phyloP scores from a whole-genome alignment of 192 early-diverging fungal species.

The Rhizophagus sp. region DNA sequence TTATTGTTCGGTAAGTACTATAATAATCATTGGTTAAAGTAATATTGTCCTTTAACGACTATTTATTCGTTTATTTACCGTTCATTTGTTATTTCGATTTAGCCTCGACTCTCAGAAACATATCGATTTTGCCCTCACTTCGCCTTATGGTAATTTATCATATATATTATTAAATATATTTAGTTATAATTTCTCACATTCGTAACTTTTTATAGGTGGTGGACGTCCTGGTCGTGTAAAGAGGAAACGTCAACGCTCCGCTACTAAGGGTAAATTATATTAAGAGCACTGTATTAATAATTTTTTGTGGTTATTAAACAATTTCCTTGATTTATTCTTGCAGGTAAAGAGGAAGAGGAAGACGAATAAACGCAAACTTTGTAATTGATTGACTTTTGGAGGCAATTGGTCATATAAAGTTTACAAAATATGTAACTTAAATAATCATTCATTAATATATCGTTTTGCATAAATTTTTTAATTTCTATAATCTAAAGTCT shows the following conservation, averaged over 20 bases:
- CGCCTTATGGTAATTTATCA: slow-evolving; percentile 87
- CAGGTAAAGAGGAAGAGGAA: slow-evolving; percentile 29
- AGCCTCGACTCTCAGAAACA: slow-evolving; percentile 61
- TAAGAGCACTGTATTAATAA: background rate
- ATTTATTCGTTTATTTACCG: background rate
- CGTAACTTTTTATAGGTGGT: slow-evolving; percentile 85
- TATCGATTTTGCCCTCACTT: slow-evolving; percentile 65
- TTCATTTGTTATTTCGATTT: background rate
- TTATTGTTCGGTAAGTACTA: slow-evolving; percentile 86
- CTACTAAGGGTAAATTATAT: slow-evolving; percentile 13
- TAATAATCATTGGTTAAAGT: slow-evolving; percentile 27
- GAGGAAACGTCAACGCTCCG: slow-evolving; percentile 76
- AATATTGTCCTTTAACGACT: slow-evolving; percentile 66
- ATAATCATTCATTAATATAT: background rate
- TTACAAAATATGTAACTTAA: background rate
- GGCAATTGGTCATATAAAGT: background rate
- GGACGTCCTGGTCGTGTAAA: slow-evolving; percentile 96
- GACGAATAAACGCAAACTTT: slow-evolving; percentile 16
- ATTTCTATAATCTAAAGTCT: background rate
- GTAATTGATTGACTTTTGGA: background rate
- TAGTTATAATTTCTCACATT: slow-evolving; percentile 47
- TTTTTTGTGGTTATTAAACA: background rate
- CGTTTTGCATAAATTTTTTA: background rate
- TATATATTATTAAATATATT: slow-evolving; percentile 62
- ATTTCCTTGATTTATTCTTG: background rate